Base-by-base conservation (phyloP, 768 basidiomycete genomes). In the Chalciporus chontae region DNA sequence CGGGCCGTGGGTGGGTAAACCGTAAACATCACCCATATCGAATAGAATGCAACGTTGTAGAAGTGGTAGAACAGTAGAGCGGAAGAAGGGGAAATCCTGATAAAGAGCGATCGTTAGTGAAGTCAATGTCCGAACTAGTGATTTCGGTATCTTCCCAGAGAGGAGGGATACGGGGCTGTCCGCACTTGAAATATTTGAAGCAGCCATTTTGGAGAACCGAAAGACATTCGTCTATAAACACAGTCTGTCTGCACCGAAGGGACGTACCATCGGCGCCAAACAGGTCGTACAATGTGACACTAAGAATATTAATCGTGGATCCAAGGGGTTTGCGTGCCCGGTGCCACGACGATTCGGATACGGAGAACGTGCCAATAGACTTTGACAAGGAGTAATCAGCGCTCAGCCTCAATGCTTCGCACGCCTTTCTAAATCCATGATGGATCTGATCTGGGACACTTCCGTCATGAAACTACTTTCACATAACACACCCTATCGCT, bases 161-260 rank as follows among this genome's bases (percentile, higher is more conserved):
- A 99, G 81, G 4, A 99, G 77, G 8, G 85, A 86, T 8, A 97
- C 93, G 1, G 96, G 96, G 1, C 88, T 96, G 39, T 13, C 96
- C 96, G 5, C 81, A 77, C 65, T 95, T 91, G 58, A 99, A 96
- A 70, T 98, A 99, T 63, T 91, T 92, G 79, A 99, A 96, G 69
- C 96, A 98, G 0, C 95, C 96, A 2, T 76, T 81, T 47, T 84
- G 75, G 27, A 92, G 77, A 0, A 85, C 78, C 17, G 68, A 74
- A 8, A 90, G 79, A 17, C 73, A 70, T 41, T 83, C 79, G 48
- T 77, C 88, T 90, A 50, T 7, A 36, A 43, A n/a, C n/a, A 38
- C n/a, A 8, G 50, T 54, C 10, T 41, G 29, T 31, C 51, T 48
- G 26, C 42, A 39, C 40, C 19, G 43, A n/a, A 17, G 27, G 3